These are phyloP conservation scores for Botryotinia convoluta DNA, from an alignment of 2,329 filamentous ascomycete genomes.

Conservation along the genomic window DNA sequence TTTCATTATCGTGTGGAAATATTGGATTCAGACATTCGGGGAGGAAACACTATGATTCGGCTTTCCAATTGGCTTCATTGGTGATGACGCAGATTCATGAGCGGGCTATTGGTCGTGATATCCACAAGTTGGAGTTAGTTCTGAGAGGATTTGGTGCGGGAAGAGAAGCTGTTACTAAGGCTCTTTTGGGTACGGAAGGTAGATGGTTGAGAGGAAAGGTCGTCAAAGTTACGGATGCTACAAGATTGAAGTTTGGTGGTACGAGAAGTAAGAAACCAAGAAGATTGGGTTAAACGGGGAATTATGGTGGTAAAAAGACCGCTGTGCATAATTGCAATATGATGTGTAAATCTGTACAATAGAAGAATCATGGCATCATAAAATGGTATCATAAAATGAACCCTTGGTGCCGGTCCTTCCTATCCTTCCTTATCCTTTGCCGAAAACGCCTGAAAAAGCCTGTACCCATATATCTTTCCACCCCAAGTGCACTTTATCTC, in stretches of 20 bases:
- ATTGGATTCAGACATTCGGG: conserved; percentile 86
- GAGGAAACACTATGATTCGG: conserved; percentile 83
- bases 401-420: conserved; percentile 18
- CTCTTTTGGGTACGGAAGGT: conserved; percentile 82
- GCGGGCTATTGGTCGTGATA: conserved; percentile 71
- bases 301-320: background rate
- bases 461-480: conserved; percentile 13
- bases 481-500: conserved; percentile 22
- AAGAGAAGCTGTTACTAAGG: conserved; percentile 85
- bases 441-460: conserved; percentile 20
- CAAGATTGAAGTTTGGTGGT: conserved; percentile 93
- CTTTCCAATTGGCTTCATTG: conserved; percentile 83
- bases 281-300: conserved; percentile 54
- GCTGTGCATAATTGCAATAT: conserved; percentile 22
- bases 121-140: conserved; percentile 74
- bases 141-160: conserved; percentile 83
- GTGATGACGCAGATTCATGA: conserved; percentile 83
- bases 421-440: conserved; percentile 22
- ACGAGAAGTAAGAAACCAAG: conserved; percentile 81
- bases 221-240: conserved; percentile 76
- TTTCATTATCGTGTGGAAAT: conserved; percentile 80
- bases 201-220: conserved; percentile 72
- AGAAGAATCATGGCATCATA: conserved; percentile 24
- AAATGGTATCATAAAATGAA: conserved; percentile 28
- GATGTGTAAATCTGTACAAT: conserved; percentile 21